phyloP scores from a whole-genome alignment of 106 monocot species.

The Chionographis japonica region DNA sequence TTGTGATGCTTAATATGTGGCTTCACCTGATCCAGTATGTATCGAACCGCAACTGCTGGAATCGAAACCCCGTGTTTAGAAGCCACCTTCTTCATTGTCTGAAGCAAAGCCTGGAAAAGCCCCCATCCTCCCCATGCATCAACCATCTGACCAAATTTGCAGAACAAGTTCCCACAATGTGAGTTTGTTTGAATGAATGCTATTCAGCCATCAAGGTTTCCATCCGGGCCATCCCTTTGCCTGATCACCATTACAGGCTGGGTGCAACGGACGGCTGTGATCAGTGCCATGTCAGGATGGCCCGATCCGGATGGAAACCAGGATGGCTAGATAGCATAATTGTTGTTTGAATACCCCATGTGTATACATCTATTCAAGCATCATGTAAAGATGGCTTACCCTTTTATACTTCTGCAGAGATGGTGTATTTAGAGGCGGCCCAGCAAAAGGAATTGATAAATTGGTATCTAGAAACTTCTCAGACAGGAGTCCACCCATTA shows the following conservation, averaged over 20 bases:
- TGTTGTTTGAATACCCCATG: too few relatives aligned
- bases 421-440: constrained; percentile 89
- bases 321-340: too few relatives aligned
- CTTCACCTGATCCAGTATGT: constrained; percentile 83
- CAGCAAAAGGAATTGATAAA: constrained; percentile 77
- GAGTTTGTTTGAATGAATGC: too few relatives aligned
- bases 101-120: constrained; percentile 76
- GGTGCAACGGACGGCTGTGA: too few relatives aligned
- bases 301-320: too few relatives aligned
- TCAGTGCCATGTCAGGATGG: too few relatives aligned
- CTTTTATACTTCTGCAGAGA: constrained; percentile 96
- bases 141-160: constrained; percentile 59
- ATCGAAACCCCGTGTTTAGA: constrained; percentile 77
- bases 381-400: constrained; percentile 27
- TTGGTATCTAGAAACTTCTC: constrained; percentile 94
- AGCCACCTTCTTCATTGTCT: constrained; percentile 64
- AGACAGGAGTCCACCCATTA: constrained; percentile 94
- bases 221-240: too few relatives aligned
- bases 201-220: too few relatives aligned
- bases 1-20: neutral
- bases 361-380: too few relatives aligned
- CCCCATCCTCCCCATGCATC: constrained; percentile 92
- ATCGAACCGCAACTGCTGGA: constrained; percentile 82
- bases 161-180: neutral
- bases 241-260: too few relatives aligned